phyloP scores from a whole-genome alignment of 2,329 filamentous ascomycete genomes.

The Beauveria scarabaeidicola region DNA sequence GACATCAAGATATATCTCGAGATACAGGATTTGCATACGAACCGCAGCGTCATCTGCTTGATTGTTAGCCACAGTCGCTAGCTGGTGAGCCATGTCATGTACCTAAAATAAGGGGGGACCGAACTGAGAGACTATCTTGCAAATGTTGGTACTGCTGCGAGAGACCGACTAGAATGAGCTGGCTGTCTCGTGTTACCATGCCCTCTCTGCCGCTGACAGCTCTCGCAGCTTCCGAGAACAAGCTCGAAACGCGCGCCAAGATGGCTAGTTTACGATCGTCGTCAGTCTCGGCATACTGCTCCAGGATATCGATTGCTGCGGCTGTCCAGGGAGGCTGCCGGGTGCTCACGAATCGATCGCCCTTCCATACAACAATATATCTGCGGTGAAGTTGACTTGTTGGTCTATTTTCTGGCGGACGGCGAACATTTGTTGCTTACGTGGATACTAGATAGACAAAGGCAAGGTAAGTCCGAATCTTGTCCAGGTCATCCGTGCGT shows the following conservation, averaged over 20 bases:
- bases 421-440: background rate
- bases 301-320: constrained; percentile 2
- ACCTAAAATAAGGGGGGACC: background rate
- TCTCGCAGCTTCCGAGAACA: background rate
- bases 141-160: background rate
- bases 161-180: background rate
- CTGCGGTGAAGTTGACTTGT: background rate
- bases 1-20: constrained; percentile 12
- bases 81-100: background rate
- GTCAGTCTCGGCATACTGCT: background rate
- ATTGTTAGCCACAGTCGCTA: background rate
- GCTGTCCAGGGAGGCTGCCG: background rate
- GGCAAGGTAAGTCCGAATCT: constrained; percentile 3
- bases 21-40: constrained; percentile 9
- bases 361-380: constrained; percentile 7
- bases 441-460: constrained; percentile 9
- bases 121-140: background rate
- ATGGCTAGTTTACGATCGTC: background rate
- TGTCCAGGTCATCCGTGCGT: background rate
- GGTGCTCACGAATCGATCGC: background rate
- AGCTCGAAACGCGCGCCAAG: background rate
- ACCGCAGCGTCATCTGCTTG: background rate
- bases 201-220: background rate
- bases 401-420: background rate
- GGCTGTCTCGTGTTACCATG: background rate